phyloP scores from a whole-genome alignment of 148 eudicot genomes.

The Silene latifolia region DNA sequence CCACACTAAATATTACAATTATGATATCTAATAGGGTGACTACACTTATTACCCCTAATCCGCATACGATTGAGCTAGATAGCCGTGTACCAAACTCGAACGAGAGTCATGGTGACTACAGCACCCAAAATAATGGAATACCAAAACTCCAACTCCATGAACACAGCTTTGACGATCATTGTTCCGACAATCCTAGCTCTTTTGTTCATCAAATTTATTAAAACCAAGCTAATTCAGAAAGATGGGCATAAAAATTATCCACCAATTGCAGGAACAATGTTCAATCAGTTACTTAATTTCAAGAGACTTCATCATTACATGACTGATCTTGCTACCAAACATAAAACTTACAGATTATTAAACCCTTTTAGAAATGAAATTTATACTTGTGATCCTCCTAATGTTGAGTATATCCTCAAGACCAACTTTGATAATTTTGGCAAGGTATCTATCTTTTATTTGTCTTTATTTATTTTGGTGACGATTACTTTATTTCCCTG shows the following conservation, averaged over 20 bases:
- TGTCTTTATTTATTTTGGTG: too few relatives aligned
- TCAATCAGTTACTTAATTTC: slow-evolving; percentile 55
- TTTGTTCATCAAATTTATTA: slow-evolving; percentile 18
- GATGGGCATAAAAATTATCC: slow-evolving; percentile 34
- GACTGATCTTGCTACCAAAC: slow-evolving; percentile 49
- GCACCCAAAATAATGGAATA: slow-evolving; percentile 4
- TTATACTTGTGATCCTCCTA: slow-evolving; percentile 63
- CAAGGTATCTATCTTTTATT: slow-evolving; percentile 34
- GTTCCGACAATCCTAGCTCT: slow-evolving; percentile 14
- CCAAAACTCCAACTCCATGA: background rate
- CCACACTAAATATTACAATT: too few relatives aligned
- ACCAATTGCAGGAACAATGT: slow-evolving; percentile 48
- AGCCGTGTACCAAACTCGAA: too few relatives aligned
- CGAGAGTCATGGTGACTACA: too few relatives aligned
- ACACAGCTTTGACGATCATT: background rate
- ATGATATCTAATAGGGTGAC: too few relatives aligned
- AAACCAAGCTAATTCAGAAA: slow-evolving; percentile 2
- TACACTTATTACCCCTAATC: too few relatives aligned
- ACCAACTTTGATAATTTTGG: slow-evolving; percentile 55
- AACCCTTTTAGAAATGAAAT: slow-evolving; percentile 50
- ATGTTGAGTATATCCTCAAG: slow-evolving; percentile 63
- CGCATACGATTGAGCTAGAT: too few relatives aligned
- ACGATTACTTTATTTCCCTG: too few relatives aligned
- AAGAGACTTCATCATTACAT: slow-evolving; percentile 50
- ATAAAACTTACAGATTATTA: slow-evolving; percentile 58